These are phyloP conservation scores for Aureobasidium sp. DNA, from an alignment of 2,329 filamentous ascomycete species.

Conservation along the genomic window DNA sequence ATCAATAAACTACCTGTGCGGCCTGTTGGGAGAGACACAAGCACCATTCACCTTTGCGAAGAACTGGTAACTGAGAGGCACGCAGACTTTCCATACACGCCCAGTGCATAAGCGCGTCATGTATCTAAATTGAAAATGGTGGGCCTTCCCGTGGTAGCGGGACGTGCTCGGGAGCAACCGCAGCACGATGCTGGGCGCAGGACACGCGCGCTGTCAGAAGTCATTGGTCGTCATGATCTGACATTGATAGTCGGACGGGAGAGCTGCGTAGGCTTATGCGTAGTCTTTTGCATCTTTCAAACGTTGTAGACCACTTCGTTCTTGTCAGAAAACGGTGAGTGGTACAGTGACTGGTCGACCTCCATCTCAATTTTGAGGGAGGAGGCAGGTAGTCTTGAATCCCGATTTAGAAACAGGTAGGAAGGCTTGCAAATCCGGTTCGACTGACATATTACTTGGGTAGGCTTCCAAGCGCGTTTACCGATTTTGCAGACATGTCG, in stretches of 20 bases:
- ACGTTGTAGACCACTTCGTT: background rate
- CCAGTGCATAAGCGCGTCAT: slow-evolving; percentile 13
- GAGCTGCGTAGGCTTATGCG: slow-evolving; percentile 8
- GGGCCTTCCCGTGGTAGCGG: slow-evolving; percentile 9
- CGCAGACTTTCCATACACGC: slow-evolving; percentile 11
- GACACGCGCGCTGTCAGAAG: slow-evolving; percentile 11
- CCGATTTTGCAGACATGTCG: background rate
- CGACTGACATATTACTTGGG: background rate
- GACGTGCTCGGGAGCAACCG: slow-evolving; percentile 6
- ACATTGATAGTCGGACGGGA: slow-evolving; percentile 5
- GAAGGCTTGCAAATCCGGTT: background rate
- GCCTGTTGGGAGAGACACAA: slow-evolving; percentile 7
- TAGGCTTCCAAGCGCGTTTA: slow-evolving; percentile 5
- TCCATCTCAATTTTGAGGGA: background rate
- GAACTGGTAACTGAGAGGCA: slow-evolving; percentile 1
- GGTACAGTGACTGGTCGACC: background rate
- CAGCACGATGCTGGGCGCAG: slow-evolving; percentile 5
- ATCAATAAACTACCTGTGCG: slow-evolving; percentile 11
- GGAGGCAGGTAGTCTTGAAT: background rate
- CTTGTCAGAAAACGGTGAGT: background rate
- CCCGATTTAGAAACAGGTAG: background rate
- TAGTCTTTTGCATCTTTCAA: background rate
- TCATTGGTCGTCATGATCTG: slow-evolving; percentile 14
- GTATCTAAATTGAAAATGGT: slow-evolving; percentile 13
- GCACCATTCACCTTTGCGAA: background rate